Base-by-base conservation (phyloP, 768 basidiomycete species). In the Strobilomyces dryophilus region DNA sequence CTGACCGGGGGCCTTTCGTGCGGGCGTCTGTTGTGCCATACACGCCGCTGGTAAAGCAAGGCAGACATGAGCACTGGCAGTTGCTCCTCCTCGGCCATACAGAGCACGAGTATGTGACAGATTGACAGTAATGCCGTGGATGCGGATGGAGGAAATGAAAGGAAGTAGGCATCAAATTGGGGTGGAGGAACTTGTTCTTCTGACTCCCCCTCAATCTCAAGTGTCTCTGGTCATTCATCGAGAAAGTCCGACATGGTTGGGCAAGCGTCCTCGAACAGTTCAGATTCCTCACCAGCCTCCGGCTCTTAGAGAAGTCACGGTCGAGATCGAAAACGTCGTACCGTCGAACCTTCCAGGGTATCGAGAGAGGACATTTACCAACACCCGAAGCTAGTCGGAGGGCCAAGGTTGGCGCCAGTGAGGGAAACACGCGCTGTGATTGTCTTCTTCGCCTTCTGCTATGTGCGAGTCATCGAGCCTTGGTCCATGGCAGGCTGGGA, bases 351-450 rank as follows among this genome's bases (percentile, higher is more conserved):
- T 8, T 26, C 58, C 58, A 27, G 59, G 59, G 32, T 60, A 61
- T 6, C 59, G 59, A n/a, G 59, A 43, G 45, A 60, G 55, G 12
- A 60, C 53, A 7, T 61, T 58, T 21, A 60, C 45, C 10, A 62
- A 27, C 34, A 48, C 60, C 17, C 47, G 45, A 21, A 8, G n/a
- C n/a, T n/a, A n/a, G n/a, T n/a, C n/a, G n/a, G n/a, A n/a, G n/a
- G n/a, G n/a, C n/a, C n/a, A n/a, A n/a, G n/a, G n/a, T n/a, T n/a
- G n/a, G n/a, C n/a, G n/a, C n/a, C n/a, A n/a, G n/a, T n/a, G n/a
- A n/a, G n/a, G n/a, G n/a, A n/a, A n/a, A n/a, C n/a, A n/a, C n/a
- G n/a, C n/a, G n/a, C n/a, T n/a, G n/a, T n/a, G n/a, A n/a, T n/a
- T 40, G 24, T 24, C 24, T 24, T 24, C 24, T 24, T 24, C 24